Evolutionary conservation across 192 early-diverging fungal species (phyloP), one percentile per base, ranked within the genome.

Genomic region (Backusella australiensis): DNA sequence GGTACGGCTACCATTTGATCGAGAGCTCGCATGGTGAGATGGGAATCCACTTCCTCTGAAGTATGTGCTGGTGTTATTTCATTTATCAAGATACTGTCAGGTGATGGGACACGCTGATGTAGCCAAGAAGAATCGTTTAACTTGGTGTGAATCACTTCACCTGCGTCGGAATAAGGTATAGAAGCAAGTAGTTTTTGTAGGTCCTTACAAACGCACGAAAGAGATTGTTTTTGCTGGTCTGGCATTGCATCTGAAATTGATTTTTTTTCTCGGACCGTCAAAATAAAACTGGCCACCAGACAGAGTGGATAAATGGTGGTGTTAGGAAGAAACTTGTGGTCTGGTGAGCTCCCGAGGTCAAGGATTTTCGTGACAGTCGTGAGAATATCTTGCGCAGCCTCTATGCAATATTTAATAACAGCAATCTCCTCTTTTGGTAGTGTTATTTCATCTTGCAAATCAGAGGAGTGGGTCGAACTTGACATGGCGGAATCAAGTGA

Each of bases 311-410:
- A 71, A 17, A 71, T n/a, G 11, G 42, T 46, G 17, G 6, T 29
- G 15, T 44, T 26, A 6, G 70, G 70, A 15, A 71, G 26, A 71
- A 46, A 44, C 39, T 46, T 44, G 7, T 29, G 44, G 6, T n/a
- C 41, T 12, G 41, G 6, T 6, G 19, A n/a, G 29, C 42, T 32
- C 15, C 39, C 70, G 39, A 23, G 11, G 39, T 6, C 35, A 7
- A 71, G 35, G 21, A 71, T 29, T 44, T 71, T 71, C 15, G 23
- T 71, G 21, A 71, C 39, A 46, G 21, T 71, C 39, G 41, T 71
- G 23, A 71, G 70, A 32, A 71, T 71, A 71, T 49, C 39, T 49
- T 71, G 70, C 26, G 41, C n/a, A 11, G 42, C 35, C 29, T 36
- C 41, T 15, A 71, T 49, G 17, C 39, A 71, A 44, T 17, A 15